Conservation (phyloP, 768 basidiomycete genomes). For the Rhodotorula toruloides region DNA sequence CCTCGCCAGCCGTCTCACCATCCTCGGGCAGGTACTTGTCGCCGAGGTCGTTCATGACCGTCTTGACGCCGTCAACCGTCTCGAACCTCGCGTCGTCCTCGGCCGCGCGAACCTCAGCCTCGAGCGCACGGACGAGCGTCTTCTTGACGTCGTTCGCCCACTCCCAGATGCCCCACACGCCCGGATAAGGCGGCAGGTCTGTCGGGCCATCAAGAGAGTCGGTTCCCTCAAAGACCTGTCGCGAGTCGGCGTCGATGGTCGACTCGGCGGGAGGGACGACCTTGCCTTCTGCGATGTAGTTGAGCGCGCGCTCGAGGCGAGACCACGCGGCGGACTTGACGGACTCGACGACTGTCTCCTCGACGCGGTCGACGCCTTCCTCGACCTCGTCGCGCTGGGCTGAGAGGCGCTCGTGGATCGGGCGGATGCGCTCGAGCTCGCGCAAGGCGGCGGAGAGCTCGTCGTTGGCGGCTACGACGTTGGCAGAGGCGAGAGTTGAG, state of each 20-base stretch:
- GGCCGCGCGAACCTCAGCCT: slow-evolving; percentile 47
- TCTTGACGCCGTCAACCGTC: slow-evolving; percentile 46
- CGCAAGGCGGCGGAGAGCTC: slow-evolving; percentile 68
- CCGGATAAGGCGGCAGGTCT: slow-evolving; percentile 48
- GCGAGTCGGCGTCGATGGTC: slow-evolving; percentile 45
- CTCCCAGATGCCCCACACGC: slow-evolving; percentile 50
- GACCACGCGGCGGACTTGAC: slow-evolving; percentile 57
- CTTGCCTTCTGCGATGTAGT: slow-evolving; percentile 69
- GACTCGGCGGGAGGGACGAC: slow-evolving; percentile 56
- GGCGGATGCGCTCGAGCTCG: slow-evolving; percentile 65
- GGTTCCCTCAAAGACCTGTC: neutral
- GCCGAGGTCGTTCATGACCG: slow-evolving; percentile 53
- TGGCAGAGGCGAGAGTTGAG: slow-evolving; percentile 76
- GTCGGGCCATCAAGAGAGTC: slow-evolving; percentile 22
- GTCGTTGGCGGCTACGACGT: slow-evolving; percentile 73
- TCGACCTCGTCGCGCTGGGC: slow-evolving; percentile 67
- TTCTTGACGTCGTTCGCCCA: slow-evolving; percentile 48
- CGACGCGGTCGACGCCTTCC: slow-evolving; percentile 67
- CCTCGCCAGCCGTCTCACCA: neutral
- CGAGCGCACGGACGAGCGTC: slow-evolving; percentile 47
- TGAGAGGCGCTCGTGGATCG: slow-evolving; percentile 84
- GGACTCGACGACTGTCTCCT: slow-evolving; percentile 64
- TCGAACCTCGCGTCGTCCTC: slow-evolving; percentile 48
- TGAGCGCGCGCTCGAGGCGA: slow-evolving; percentile 64
- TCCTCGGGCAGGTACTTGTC: slow-evolving; percentile 60